Percentiles rank a stretch among this genome's conserved stretches.
These are phyloP conservation scores for Conticribra guillardii DNA, from an alignment of 108 stramenopile genomes.

Conservation along the genomic window DNA sequence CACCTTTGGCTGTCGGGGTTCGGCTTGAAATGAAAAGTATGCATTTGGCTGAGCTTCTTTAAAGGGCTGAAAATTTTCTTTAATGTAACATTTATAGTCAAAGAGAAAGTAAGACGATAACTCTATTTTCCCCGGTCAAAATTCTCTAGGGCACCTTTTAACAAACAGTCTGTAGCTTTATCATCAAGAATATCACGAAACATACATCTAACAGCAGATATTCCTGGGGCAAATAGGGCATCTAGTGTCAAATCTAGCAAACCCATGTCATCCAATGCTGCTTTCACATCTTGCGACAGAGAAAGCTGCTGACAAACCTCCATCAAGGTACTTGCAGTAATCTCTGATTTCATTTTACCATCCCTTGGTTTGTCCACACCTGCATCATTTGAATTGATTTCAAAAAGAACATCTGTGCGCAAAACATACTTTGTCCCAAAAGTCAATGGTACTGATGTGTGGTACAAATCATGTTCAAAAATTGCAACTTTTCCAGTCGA, in stretches of 20 bases:
- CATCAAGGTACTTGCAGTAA: constrained; percentile 17
- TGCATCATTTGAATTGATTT: constrained; percentile 8
- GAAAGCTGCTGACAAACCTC: constrained; percentile 41
- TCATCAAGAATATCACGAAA: constrained; percentile 38
- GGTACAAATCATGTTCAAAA: constrained; percentile 82
- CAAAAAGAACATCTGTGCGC: constrained; percentile 78
- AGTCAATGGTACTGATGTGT: constrained; percentile 63
- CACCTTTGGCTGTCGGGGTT: too few species aligned
- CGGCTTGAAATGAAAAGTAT: too few species aligned
- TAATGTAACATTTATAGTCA: too few species aligned
- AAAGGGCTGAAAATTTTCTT: too few species aligned
- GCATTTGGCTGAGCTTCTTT: too few species aligned
- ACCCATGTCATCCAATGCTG: constrained; percentile 32
- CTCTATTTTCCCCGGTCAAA: too few species aligned
- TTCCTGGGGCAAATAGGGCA: constrained; percentile 40
- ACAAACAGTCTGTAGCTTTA: constrained; percentile 4
- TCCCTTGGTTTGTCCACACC: constrained; percentile 25
- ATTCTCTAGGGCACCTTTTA: neutral
- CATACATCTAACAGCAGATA: constrained; percentile 28
- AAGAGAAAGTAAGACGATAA: too few species aligned
- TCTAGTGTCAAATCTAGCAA: constrained; percentile 42
- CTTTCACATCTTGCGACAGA: constrained; percentile 14
- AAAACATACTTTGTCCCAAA: constrained; percentile 79
- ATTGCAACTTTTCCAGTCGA: constrained; percentile 58
- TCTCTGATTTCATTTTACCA: neutral